A percentile compares a stretch with the other conserved stretches of the same genome.
phyloP scores from a whole-genome alignment of 176 grass and related monocot species.

The Puya raimondii region DNA sequence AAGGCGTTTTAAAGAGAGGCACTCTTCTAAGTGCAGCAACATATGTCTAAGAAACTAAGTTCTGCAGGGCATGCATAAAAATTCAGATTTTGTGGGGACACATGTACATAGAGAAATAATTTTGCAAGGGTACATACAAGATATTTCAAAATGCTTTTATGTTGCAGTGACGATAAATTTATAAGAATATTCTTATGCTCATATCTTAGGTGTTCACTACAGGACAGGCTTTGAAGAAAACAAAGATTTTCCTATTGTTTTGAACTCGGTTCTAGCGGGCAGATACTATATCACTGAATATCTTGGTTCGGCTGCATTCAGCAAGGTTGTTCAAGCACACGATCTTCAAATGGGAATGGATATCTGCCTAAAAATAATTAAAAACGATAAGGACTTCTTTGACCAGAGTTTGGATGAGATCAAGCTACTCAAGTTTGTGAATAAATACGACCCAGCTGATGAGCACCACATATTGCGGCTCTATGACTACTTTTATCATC shows the following conservation, averaged over 20 bases:
- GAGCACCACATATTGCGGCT: constrained; percentile 74
- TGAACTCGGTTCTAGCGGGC: constrained; percentile 82
- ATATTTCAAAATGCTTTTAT: neutral
- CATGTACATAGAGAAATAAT: no score
- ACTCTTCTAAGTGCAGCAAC: no score
- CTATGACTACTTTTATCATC: constrained; percentile 96
- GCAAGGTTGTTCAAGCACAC: constrained; percentile 90
- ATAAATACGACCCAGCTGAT: constrained; percentile 84
- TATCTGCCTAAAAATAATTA: constrained; percentile 98
- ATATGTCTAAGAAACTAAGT: no score
- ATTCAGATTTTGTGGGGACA: no score
- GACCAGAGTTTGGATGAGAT: constrained; percentile 98
- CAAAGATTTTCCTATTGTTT: constrained; percentile 78
- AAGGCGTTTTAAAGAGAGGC: no score
- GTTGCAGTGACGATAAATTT: constrained; percentile 15
- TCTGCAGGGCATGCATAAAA: no score
- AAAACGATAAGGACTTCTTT: constrained; percentile 98
- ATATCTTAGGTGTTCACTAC: constrained; percentile 35
- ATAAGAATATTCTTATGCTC: constrained; percentile 32
- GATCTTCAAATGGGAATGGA: constrained; percentile 72
- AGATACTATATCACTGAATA: constrained; percentile 91
- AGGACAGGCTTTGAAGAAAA: constrained; percentile 99
- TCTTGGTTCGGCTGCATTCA: constrained; percentile 95
- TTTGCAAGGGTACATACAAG: no score
- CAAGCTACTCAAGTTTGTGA: constrained; percentile 89